Conservation (phyloP, 371 early-diverging fungal species). For the Zychaea mexicana region DNA sequence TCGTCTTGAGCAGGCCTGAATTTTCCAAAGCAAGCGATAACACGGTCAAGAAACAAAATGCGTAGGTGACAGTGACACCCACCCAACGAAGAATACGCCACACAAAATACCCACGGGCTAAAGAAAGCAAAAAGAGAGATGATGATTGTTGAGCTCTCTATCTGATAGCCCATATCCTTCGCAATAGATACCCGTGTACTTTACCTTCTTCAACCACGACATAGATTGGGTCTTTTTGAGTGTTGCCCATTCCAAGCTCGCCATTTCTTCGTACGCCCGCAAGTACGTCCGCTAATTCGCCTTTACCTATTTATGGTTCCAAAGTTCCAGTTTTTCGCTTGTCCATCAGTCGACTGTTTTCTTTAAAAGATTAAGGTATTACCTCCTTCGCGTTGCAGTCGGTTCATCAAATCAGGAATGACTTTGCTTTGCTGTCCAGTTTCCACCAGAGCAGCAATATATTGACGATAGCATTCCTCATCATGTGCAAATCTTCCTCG, state of each 20-base stretch:
- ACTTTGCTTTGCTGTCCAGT: conserved; percentile 60
- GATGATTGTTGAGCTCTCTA: neutral
- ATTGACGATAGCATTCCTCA: conserved; percentile 60
- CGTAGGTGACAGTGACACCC: conserved; percentile 73
- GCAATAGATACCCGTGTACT: neutral
- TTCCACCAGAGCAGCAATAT: conserved; percentile 63
- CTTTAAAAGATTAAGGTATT: neutral
- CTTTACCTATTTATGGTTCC: neutral
- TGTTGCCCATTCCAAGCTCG: conserved; percentile 9
- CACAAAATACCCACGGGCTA: conserved; percentile 48
- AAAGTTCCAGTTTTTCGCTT: no score
- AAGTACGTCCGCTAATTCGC: conserved; percentile 9
- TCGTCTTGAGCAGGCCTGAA: conserved; percentile 72
- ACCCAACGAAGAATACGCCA: conserved; percentile 78
- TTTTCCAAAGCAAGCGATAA: conserved; percentile 76
- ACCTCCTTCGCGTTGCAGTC: conserved; percentile 46
- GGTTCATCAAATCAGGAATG: conserved; percentile 59
- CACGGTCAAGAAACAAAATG: conserved; percentile 78
- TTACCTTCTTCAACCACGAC: conserved; percentile 62
- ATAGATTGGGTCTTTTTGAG: conserved; percentile 54
- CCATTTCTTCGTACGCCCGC: conserved; percentile 7
- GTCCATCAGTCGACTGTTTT: no score
- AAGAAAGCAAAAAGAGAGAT: neutral
- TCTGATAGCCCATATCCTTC: neutral
- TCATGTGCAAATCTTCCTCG: conserved; percentile 58